Evolutionary conservation across 192 early-diverging fungal species (phyloP), one percentile per base, ranked within the genome.

Genomic region (Coemansia interrupta): DNA sequence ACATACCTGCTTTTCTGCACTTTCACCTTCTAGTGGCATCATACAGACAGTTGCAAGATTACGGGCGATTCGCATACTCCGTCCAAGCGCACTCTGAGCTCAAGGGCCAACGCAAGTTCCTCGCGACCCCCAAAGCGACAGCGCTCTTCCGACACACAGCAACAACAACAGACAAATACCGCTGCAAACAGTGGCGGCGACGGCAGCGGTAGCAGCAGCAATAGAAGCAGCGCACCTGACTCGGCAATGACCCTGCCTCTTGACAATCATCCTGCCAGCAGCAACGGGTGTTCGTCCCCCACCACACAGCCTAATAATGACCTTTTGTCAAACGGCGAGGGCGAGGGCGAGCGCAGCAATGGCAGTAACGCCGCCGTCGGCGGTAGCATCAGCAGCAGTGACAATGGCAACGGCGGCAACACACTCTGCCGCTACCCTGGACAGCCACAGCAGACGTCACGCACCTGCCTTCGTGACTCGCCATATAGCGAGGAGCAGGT

Each of bases 401-500:
- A 26, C 2, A 26, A 26, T 26, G 26, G 2, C 51, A 49, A 46
- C 30, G 18, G 19, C 32, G 39, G 30, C 30, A 39, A 54, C 32
- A 32, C 32, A 18, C 29, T 39, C 29, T 54, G 29, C 17, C 74
- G 74, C 57, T 78, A 72, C 26, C 69, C 74, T 23, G 69, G 74
- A 19, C 58, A 54, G 2, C 43, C 53, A 19, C 62, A 78, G 47
- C 61, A 78, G 55, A 23, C 65, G 11, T 58, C 40, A 40, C 74
- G 74, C 59, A 61, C 41, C 18, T 72, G 74, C 26, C 71, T 79
- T 26, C 76, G 71, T 15, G 60, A 72, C 6, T 72, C 70, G 18
- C 61, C 73, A 52, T 73, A 73, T 47, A 60, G 56, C 19, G 76
- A 78, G 42, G 75, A 87, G 41, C 94, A 98, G 64, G 79, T 95